These are phyloP conservation scores for Macadamia integrifolia DNA, from an alignment of 164 flowering plant species.

Conservation along the genomic window DNA sequence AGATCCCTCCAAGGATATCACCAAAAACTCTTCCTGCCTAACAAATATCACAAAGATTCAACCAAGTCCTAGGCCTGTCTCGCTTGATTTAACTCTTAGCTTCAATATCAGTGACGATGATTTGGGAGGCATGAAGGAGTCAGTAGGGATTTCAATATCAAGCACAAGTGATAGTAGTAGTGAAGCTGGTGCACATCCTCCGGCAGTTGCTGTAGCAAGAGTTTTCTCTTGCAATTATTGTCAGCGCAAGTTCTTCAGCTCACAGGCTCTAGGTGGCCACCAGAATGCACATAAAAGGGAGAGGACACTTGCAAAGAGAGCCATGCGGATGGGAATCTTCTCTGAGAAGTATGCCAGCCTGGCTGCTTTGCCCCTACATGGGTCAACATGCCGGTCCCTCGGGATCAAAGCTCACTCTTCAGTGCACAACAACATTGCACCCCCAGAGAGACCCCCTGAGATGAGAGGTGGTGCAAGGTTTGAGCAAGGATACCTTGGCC, in stretches of 20 bases:
- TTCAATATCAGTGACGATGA: slow-evolving; percentile 23
- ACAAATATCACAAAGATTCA: slow-evolving; percentile 18
- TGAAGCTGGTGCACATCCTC: slow-evolving; percentile 18
- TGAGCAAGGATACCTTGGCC: slow-evolving; percentile 38
- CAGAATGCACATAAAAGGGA: slow-evolving; percentile 90
- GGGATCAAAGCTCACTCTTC: slow-evolving; percentile 77
- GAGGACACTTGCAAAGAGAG: slow-evolving; percentile 74
- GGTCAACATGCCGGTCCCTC: slow-evolving; percentile 50
- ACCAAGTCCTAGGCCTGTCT: slow-evolving; percentile 22
- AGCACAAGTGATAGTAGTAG: slow-evolving; percentile 33
- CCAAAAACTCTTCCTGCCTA: slow-evolving; percentile 25
- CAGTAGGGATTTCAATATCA: slow-evolving; percentile 17
- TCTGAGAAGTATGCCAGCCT: slow-evolving; percentile 61
- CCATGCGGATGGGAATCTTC: slow-evolving; percentile 69
- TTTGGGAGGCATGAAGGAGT: slow-evolving; percentile 17
- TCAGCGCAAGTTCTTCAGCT: slow-evolving; percentile 75
- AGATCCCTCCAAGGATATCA: slow-evolving; percentile 23
- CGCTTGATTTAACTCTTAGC: slow-evolving; percentile 53
- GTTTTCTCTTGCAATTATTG: slow-evolving; percentile 87
- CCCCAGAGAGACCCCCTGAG: slow-evolving; percentile 25
- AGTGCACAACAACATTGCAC: slow-evolving; percentile 28
- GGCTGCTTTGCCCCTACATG: slow-evolving; percentile 73
- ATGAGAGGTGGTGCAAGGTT: slow-evolving; percentile 46
- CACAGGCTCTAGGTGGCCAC: slow-evolving; percentile 88
- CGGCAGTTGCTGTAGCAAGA: slow-evolving; percentile 33